Evolutionary conservation across 1,284 basidiomycete genomes (phyloP).

Genomic region (Papiliotrema fonsecae): DNA sequence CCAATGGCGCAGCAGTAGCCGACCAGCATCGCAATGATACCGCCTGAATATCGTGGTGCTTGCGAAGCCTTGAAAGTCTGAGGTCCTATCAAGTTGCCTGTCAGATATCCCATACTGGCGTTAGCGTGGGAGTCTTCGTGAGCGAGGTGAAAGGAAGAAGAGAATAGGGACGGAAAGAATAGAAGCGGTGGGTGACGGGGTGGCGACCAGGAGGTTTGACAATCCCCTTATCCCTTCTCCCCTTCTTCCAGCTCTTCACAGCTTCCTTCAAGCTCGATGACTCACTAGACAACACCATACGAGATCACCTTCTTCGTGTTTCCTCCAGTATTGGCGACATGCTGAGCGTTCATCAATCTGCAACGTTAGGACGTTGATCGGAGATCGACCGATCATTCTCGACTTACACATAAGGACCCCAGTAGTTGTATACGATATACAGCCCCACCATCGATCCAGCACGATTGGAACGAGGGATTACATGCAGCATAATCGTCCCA

Average conservation of each 20-base stretch:
- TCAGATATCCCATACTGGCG: slow-evolving; percentile 13
- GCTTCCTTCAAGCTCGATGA: not conserved
- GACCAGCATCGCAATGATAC: slow-evolving; percentile 23
- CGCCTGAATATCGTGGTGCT: slow-evolving; percentile 18
- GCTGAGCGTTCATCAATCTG: slow-evolving; percentile 18
- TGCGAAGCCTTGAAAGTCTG: slow-evolving; percentile 17
- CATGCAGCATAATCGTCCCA: slow-evolving; percentile 19
- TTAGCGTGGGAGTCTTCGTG: not conserved
- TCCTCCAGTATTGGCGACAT: slow-evolving; percentile 20
- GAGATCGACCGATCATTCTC: not conserved
- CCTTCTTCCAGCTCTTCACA: too few relatives aligned
- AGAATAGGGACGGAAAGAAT: too few relatives aligned
- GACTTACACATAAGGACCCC: slow-evolving; percentile 18
- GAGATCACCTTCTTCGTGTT: slow-evolving; percentile 22
- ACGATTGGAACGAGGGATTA: slow-evolving; percentile 13
- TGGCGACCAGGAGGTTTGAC: too few relatives aligned
- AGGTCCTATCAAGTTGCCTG: slow-evolving; percentile 16
- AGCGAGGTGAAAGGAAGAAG: too few relatives aligned
- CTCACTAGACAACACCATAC: slow-evolving; percentile 20
- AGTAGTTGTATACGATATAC: slow-evolving; percentile 25
- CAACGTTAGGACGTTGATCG: slow-evolving; percentile 10
- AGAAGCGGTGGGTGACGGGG: too few relatives aligned
- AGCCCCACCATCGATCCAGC: slow-evolving; percentile 5
- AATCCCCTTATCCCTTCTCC: too few relatives aligned
- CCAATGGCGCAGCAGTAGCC: slow-evolving; percentile 19